Evolutionary conservation across 495 filamentous ascomycete genomes (phyloP).

Genomic region (Lasiosphaeria ovina): DNA sequence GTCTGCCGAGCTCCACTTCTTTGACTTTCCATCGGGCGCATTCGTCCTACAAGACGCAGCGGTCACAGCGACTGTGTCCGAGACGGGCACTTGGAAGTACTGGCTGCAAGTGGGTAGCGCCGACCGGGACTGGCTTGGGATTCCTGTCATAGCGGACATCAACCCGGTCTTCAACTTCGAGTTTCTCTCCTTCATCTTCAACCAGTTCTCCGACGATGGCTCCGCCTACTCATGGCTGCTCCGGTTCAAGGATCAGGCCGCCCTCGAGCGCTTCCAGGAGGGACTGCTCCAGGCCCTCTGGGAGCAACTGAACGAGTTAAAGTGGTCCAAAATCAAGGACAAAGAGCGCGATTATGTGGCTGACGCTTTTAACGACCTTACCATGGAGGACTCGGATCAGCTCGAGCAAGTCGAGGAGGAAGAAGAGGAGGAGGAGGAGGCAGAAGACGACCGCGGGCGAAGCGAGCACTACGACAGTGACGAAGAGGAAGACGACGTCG

Average conservation of each 20-base stretch:
- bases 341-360: slow-evolving; percentile 90
- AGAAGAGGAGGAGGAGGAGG: slow-evolving; percentile 62
- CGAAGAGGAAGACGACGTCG: slow-evolving; percentile 84
- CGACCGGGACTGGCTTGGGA: slow-evolving; percentile 84
- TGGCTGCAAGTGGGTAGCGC: slow-evolving; percentile 84
- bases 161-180: slow-evolving; percentile 99
- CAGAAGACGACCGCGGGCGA: slow-evolving; percentile 57
- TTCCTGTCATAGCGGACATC: slow-evolving; percentile 79
- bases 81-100: slow-evolving; percentile 90
- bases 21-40: slow-evolving; percentile 79
- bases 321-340: slow-evolving; percentile 90
- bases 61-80: slow-evolving; percentile 76
- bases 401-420: slow-evolving; percentile 66
- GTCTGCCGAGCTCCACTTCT: slow-evolving; percentile 83
- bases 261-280: slow-evolving; percentile 85
- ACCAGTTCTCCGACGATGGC: slow-evolving; percentile 85
- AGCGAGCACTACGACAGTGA: slow-evolving; percentile 80
- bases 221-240: slow-evolving; percentile 95
- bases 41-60: slow-evolving; percentile 78
- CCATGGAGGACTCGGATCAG: slow-evolving; percentile 74
- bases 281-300: slow-evolving; percentile 93
- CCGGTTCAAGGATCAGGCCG: slow-evolving; percentile 79
- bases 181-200: slow-evolving; percentile 97
- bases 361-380: slow-evolving; percentile 92
- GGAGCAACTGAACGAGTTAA: slow-evolving; percentile 94